These are phyloP conservation scores for Graphilbum sp. DNA, from an alignment of 2,329 filamentous ascomycete genomes.

Conservation along the genomic window DNA sequence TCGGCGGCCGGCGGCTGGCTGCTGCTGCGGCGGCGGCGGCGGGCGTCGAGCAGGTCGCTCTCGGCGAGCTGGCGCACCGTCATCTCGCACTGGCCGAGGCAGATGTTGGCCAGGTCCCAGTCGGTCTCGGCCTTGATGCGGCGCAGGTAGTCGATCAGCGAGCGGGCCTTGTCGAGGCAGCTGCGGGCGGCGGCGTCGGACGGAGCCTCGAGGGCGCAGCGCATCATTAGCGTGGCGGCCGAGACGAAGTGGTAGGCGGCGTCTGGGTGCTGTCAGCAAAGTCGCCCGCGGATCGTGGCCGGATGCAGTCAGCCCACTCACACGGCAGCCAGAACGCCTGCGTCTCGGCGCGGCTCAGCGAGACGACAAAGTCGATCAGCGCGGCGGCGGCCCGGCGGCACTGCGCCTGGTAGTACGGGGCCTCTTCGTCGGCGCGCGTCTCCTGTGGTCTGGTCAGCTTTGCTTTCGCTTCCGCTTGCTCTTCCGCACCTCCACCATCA, in stretches of 20 bases:
- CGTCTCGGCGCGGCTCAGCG: neutral
- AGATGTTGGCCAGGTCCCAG: constrained; percentile 3
- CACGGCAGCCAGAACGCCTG: constrained; percentile 2
- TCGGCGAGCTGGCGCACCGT: constrained; percentile 1
- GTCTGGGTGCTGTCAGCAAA: neutral
- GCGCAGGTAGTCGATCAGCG: neutral
- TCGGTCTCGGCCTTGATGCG: neutral
- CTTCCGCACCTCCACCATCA: neutral
- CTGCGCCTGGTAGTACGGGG: neutral
- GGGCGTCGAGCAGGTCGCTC: constrained; percentile 1
- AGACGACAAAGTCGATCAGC: constrained; percentile 1
- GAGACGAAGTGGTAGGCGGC: constrained; percentile 2
- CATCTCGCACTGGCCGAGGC: constrained; percentile 2
- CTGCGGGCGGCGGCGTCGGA: neutral
- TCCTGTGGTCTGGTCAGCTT: too few species aligned
- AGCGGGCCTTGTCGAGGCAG: neutral
- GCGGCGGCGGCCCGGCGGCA: constrained; percentile 1
- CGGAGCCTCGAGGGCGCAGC: constrained; percentile 1
- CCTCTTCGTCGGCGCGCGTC: too few species aligned
- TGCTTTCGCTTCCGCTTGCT: too few species aligned
- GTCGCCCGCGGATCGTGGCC: too few species aligned
- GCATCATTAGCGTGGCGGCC: constrained; percentile 2
- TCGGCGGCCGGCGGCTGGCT: neutral
- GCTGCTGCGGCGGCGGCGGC: neutral
- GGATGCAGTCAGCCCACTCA: neutral